Base-by-base conservation (phyloP, 1,284 basidiomycete genomes). In the Pseudomicrostroma phylloplanum region DNA sequence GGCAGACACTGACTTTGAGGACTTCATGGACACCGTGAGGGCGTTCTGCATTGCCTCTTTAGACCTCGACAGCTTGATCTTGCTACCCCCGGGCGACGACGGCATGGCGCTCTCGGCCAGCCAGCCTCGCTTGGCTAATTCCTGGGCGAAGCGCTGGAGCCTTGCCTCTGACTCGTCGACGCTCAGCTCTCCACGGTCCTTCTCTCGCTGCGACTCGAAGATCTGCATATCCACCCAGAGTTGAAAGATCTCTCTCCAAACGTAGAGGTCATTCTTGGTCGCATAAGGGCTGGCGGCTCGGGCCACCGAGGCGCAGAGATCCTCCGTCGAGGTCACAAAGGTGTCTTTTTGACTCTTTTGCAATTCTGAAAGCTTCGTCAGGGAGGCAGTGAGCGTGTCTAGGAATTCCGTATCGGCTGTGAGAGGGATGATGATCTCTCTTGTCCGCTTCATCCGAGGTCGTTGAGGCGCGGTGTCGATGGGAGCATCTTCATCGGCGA, bases 191-290 rank as follows among this genome's bases (percentile, higher is more conserved):
- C 91, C 91, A 7, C 88, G 81, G 63, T 84, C 83, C 1, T 84
- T 80, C 78, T 96, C 92, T n/a, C 83, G 80, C 36, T 86, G 80
- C 54, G 85, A 86, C 78, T 94, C 91, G 71, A 96, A 96, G 6
- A 96, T 87, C 73, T 94, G 88, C 1, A 86, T 82, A 70, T 96
- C 91, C 58, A 90, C 83, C 81, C 94, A 96, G 1, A 94, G 81
- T 56, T 87, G 85, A 74, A 97, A 96, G 40, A 96, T 89, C 79
- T 91, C 87, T 39, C 93, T 83, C 93, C 93, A 96, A 2, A 86
- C 85, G 74, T 91, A 92, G n/a, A 97, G 80, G 73, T 97, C 93
- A 23, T 83, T 83, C 69, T 83, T 83, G 21, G 67, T 56, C 0
- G 71, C 68, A 30, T 67, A 72, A 0, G 77, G 77, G 48, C 68